A percentile compares a stretch with the other conserved stretches of the same genome.
Conservation (phyloP, 495 filamentous ascomycete species). For the Aspergillus indologenus region DNA sequence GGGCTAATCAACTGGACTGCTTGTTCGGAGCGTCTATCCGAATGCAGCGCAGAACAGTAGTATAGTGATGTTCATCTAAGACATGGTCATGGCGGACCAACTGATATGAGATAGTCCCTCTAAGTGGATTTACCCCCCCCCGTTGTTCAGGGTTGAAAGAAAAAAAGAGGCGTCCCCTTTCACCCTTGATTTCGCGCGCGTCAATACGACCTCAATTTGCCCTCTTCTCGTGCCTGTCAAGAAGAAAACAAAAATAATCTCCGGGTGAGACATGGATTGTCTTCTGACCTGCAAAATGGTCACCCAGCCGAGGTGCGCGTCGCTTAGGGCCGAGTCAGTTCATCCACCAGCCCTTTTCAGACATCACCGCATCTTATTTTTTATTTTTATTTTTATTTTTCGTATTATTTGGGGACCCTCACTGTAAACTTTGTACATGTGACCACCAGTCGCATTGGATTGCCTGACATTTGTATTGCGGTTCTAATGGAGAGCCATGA, state of each 20-base stretch:
- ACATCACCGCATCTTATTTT: no score
- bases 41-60: neutral
- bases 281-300: conserved; percentile 5
- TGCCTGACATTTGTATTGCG: neutral
- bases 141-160: neutral
- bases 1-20: neutral
- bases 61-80: neutral
- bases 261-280: conserved; percentile 3
- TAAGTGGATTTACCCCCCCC: neutral
- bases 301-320: neutral
- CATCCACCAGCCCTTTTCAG: no score
- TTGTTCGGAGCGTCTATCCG: neutral
- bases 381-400: no score
- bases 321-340: neutral
- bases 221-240: neutral
- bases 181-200: neutral
- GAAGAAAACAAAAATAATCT: neutral
- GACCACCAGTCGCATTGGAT: neutral
- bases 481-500: neutral
- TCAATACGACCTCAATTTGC: neutral
- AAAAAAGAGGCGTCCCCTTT: neutral
- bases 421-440: neutral
- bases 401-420: neutral
- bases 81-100: neutral
- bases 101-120: neutral